Evolutionary conservation across 1,139 yeast species (phyloP).

Genomic region (Yamadazyma atmosphaerica): DNA sequence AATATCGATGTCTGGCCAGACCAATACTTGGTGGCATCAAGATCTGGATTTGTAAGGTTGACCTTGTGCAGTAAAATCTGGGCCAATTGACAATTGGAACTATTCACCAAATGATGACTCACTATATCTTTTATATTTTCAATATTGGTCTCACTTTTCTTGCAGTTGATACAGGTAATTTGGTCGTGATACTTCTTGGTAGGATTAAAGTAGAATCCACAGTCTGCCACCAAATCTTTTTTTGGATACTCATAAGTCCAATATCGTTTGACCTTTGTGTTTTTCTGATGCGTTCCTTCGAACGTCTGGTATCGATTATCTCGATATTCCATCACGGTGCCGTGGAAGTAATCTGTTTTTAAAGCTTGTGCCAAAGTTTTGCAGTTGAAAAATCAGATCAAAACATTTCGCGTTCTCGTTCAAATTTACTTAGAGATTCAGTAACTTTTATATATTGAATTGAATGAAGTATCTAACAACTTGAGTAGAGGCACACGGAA

Average conservation of each 20-base stretch:
- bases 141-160: slow-evolving; percentile 41
- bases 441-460: not conserved
- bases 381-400: not conserved
- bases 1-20: slow-evolving; percentile 20
- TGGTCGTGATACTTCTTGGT: slow-evolving; percentile 44
- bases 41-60: slow-evolving; percentile 9
- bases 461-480: not conserved
- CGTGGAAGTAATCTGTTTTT: too few species aligned
- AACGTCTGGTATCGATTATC: slow-evolving; percentile 19
- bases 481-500: slow-evolving; percentile 2
- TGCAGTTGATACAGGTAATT: slow-evolving; percentile 64
- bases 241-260: slow-evolving; percentile 20
- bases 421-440: not conserved
- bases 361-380: not conserved
- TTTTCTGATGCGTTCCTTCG: slow-evolving; percentile 11
- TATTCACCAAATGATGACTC: slow-evolving; percentile 45
- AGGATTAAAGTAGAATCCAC: slow-evolving; percentile 75
- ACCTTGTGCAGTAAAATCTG: slow-evolving; percentile 25
- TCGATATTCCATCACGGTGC: slow-evolving; percentile 20
- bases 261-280: slow-evolving; percentile 12
- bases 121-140: slow-evolving; percentile 32
- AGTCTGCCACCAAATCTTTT: slow-evolving; percentile 39
- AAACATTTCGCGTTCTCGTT: not conserved
- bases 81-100: slow-evolving; percentile 51
- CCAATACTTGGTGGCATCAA: slow-evolving; percentile 17